Evolutionary conservation across 2,329 filamentous ascomycete genomes (phyloP).

Genomic region (Cordyceps javanica): DNA sequence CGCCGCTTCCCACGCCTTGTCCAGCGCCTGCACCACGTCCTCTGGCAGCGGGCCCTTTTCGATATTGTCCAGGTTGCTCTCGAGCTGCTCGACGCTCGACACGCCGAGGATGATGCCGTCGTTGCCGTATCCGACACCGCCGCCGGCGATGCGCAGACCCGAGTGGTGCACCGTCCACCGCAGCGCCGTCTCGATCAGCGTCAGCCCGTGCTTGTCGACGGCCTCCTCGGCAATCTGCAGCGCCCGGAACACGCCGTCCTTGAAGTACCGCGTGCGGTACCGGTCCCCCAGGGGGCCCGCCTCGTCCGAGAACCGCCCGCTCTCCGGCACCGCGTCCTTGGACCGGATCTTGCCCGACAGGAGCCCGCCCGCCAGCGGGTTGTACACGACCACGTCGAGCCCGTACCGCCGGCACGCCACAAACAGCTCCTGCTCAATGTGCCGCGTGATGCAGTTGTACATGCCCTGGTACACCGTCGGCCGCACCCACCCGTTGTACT

Average conservation of each 20-base stretch:
- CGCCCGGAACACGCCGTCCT: constrained; percentile 57
- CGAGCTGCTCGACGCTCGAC: constrained; percentile 51
- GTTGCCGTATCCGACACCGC: constrained; percentile 50
- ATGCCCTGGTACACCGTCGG: constrained; percentile 83
- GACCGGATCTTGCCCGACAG: constrained; percentile 76
- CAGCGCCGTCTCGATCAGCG: constrained; percentile 65
- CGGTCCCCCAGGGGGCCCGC: constrained; percentile 43
- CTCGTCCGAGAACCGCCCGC: constrained; percentile 64
- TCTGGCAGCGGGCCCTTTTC: constrained; percentile 69
- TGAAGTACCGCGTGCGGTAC: constrained; percentile 68
- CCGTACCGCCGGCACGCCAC: constrained; percentile 69
- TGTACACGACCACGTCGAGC: constrained; percentile 74
- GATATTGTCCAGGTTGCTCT: constrained; percentile 50
- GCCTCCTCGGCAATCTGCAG: constrained; percentile 62
- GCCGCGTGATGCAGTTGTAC: constrained; percentile 76
- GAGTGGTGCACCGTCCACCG: constrained; percentile 71
- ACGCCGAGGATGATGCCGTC: constrained; percentile 57
- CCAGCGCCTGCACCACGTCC: constrained; percentile 67
- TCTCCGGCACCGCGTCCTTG: constrained; percentile 51
- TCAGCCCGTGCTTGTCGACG: constrained; percentile 60
- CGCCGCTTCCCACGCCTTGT: constrained; percentile 69
- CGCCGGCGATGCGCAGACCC: constrained; percentile 42
- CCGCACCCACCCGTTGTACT: constrained; percentile 72
- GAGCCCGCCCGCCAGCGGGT: constrained; percentile 73
- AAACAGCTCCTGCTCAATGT: constrained; percentile 69